These are phyloP conservation scores for Diaporthe humulicola DNA, from an alignment of 2,329 filamentous ascomycete species.

Conservation along the genomic window DNA sequence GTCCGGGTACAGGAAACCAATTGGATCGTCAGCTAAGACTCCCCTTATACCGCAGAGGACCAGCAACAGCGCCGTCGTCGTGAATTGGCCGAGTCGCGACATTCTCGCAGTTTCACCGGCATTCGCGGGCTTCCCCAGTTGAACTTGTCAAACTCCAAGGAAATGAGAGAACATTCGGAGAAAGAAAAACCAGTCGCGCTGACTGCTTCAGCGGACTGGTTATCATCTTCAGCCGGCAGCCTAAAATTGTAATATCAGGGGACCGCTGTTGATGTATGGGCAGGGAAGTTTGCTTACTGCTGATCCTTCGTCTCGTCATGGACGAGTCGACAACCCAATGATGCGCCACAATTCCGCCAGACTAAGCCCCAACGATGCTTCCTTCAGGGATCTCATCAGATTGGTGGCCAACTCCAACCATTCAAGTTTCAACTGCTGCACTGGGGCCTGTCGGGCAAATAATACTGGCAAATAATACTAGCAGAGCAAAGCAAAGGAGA, in stretches of 20 bases:
- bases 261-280: neutral
- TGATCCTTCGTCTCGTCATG: constrained; percentile 14
- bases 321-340: neutral
- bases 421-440: neutral
- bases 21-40: neutral
- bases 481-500: too few species aligned
- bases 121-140: neutral
- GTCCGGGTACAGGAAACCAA: neutral
- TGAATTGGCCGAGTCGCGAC: neutral
- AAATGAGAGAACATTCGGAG: neutral
- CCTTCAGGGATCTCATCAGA: neutral
- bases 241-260: neutral
- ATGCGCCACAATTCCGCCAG: neutral
- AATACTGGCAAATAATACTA: too few species aligned
- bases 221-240: neutral
- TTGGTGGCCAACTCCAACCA: neutral
- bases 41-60: neutral
- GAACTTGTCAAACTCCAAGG: neutral
- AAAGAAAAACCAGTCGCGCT: neutral
- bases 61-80: neutral
- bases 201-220: too few species aligned
- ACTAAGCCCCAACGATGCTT: neutral
- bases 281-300: neutral
- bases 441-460: neutral
- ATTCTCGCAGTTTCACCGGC: neutral